Conservation (phyloP, 2,329 filamentous ascomycete species). For the Chaetomiaceae sp. region DNA sequence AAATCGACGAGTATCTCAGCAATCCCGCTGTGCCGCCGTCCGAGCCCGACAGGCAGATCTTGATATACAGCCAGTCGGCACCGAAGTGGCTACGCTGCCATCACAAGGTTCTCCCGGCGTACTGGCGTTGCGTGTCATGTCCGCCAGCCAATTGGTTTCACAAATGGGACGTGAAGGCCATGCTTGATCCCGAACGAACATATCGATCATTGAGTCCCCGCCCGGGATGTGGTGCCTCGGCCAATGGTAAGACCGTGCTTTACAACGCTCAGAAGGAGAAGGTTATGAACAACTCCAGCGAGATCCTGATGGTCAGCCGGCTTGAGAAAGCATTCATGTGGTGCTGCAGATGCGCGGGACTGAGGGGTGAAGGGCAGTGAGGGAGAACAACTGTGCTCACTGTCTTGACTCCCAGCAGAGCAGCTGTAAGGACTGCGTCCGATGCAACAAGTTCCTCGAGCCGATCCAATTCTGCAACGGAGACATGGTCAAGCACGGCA, state of each 20-base stretch:
- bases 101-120: background rate
- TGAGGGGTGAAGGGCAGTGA: background rate
- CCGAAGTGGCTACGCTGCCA: background rate
- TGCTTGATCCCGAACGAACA: background rate
- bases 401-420: background rate
- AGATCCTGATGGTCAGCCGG: slow-evolving; percentile 1
- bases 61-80: background rate
- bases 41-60: background rate
- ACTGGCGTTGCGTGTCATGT: slow-evolving; percentile 1
- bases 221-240: background rate
- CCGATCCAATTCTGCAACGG: background rate
- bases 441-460: slow-evolving; percentile 3
- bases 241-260: background rate
- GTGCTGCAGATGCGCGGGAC: background rate
- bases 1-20: background rate
- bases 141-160: background rate
- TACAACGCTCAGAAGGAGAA: background rate
- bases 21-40: background rate
- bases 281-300: background rate
- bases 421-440: background rate
- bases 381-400: background rate
- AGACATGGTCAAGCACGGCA: background rate
- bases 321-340: background rate
- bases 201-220: background rate
- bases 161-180: background rate